Evolutionary conservation across 352 stramenopile species (phyloP).

Genomic region (Phytophthora fragariae): DNA sequence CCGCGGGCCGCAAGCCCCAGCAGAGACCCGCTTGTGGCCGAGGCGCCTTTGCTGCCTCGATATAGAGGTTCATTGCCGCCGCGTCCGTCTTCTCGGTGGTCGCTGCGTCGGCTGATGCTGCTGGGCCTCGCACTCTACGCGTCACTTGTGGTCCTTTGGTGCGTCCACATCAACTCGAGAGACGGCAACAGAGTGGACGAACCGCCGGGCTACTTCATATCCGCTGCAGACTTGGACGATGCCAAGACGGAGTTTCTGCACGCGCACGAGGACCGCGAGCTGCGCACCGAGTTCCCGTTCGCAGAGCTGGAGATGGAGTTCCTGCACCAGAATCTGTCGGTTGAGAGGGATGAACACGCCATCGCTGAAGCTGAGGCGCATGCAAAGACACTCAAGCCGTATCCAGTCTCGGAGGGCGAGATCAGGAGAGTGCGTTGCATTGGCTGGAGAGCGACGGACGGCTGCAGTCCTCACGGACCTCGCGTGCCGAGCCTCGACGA

Average conservation of each 20-base stretch:
- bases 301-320: conserved; percentile 35
- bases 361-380: conserved; percentile 29
- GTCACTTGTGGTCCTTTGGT: conserved; percentile 30
- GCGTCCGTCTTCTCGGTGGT: not conserved
- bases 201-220: conserved; percentile 15
- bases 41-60: conserved; percentile 14
- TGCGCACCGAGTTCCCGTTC: conserved; percentile 27
- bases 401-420: conserved; percentile 25
- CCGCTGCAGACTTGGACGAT: conserved; percentile 17
- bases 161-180: not conserved
- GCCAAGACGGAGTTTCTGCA: conserved; percentile 24
- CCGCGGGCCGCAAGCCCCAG: conserved; percentile 16
- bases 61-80: not conserved
- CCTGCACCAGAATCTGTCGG: conserved; percentile 15
- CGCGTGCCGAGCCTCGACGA: conserved; percentile 27
- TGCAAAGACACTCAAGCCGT: conserved; percentile 23
- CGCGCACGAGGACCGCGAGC: conserved; percentile 27
- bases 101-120: conserved; percentile 19
- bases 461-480: conserved; percentile 23
- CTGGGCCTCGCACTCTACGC: conserved; percentile 27
- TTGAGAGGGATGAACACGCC: conserved; percentile 16
- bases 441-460: conserved; percentile 31
- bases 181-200: not conserved
- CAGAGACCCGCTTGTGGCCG: not conserved
- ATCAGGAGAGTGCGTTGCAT: conserved; percentile 35